phyloP scores from a whole-genome alignment of 2,329 filamentous ascomycete species.

The Periconia macrospinosa region DNA sequence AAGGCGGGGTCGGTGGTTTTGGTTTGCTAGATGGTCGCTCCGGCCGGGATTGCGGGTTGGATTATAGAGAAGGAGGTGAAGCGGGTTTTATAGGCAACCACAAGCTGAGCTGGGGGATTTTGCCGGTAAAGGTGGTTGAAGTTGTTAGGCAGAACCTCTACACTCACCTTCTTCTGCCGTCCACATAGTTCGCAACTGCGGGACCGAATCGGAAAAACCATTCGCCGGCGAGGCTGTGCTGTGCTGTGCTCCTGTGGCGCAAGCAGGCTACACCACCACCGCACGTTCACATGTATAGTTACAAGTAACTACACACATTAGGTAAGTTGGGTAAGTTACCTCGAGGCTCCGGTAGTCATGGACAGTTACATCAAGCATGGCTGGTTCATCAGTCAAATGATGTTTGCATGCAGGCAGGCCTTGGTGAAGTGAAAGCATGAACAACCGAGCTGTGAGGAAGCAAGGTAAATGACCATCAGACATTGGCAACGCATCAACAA shows the following conservation, averaged over 20 bases:
- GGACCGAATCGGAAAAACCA: neutral
- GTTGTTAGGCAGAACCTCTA: constrained; percentile 21
- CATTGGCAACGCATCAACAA: neutral
- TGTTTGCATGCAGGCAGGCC: no score
- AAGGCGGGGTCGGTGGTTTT: constrained; percentile 21
- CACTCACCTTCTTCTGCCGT: neutral
- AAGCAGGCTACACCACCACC: no score
- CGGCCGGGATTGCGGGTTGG: neutral
- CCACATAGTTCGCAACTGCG: constrained; percentile 3
- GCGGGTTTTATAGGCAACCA: neutral
- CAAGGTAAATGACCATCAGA: neutral
- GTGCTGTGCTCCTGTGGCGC: no score
- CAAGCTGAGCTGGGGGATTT: neutral
- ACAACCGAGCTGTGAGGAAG: neutral
- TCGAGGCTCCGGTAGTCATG: no score
- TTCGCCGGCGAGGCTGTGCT: neutral
- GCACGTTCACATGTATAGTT: no score
- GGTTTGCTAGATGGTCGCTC: neutral
- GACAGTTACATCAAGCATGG: no score
- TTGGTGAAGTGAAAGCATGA: neutral
- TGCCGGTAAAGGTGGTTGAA: constrained; percentile 26
- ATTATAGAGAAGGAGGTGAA: neutral
- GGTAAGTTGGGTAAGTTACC: no score
- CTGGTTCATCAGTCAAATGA: no score
- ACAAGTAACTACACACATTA: no score